Conservation (phyloP, 1,284 basidiomycete species). For the Rhizoctonia solani region DNA sequence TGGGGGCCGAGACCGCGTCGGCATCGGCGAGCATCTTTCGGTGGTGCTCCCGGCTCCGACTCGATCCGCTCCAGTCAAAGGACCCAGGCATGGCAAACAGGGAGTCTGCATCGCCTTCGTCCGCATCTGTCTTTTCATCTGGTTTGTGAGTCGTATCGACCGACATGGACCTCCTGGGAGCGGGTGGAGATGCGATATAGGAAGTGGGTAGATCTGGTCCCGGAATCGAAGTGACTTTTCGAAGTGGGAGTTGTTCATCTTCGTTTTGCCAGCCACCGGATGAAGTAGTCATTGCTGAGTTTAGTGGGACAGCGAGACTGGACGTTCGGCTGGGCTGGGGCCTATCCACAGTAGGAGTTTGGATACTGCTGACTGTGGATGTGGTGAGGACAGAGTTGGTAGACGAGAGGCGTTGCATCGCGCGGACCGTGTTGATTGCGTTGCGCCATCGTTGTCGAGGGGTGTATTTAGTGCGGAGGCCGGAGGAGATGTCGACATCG, state of each 20-base stretch:
- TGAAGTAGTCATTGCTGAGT: not conserved
- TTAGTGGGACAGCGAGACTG: conserved; percentile 22
- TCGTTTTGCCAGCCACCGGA: conserved; percentile 19
- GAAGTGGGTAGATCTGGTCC: not conserved
- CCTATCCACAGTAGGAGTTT: too few relatives aligned
- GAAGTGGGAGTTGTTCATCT: not conserved
- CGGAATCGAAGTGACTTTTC: conserved; percentile 22
- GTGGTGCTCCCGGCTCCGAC: conserved; percentile 6
- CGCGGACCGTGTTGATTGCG: conserved; percentile 67
- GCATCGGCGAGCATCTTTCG: too few relatives aligned
- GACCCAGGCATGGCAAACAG: conserved; percentile 14
- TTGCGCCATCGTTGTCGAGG: conserved; percentile 67
- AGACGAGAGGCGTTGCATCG: conserved; percentile 52
- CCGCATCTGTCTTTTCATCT: not conserved
- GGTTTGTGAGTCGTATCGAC: conserved; percentile 13
- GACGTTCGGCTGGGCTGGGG: not conserved
- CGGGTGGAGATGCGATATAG: conserved; percentile 1
- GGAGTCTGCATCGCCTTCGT: conserved; percentile 1
- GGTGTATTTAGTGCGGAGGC: conserved; percentile 78
- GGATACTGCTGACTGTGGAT: not conserved
- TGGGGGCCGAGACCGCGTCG: not conserved
- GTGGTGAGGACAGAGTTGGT: not conserved
- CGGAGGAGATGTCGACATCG: conserved; percentile 61
- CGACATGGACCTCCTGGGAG: conserved; percentile 25
- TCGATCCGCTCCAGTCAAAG: conserved; percentile 21